Base-by-base conservation (phyloP, 148 eudicot genomes). In the Camellia japonica region DNA sequence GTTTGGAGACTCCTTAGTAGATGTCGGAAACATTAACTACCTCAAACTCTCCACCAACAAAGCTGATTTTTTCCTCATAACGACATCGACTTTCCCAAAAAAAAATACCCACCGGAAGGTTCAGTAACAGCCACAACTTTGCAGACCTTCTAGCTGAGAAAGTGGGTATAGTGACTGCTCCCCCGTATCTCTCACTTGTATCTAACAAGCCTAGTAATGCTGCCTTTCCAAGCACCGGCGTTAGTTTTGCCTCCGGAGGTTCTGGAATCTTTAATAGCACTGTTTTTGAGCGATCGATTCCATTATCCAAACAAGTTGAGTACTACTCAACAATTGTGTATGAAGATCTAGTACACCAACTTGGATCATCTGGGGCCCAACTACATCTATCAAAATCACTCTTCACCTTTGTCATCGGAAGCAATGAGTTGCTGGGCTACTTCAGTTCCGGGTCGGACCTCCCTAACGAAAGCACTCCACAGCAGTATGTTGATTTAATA, bases 161-260 rank as follows among this genome's bases (percentile, higher is more conserved):
- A 80, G 46, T 86, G 59, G 93, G 93, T 9, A 47, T 91, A 42
- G 82, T 71, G 42, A 80, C 90, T 62, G 88, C 87, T 7, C 89
- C 95, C 0, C 90, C 97, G 0, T 90, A 93, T 78, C 86, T 93
- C 10, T 77, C 86, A 13, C 11, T 86, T 0, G 80, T 76, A 23
- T 69, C 74, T 47, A 86, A 12, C 52, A 85, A 79, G 46, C 30
- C 30, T 30, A 82, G 77, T 8, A 71, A 6, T 0, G 78, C 72
- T 69, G 58, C 68, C 5, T 88, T 88, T 68, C 81, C 78, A 12
- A 66, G 80, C 12, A 78, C 81, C 19, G 97, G 97, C 23, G 91
- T 90, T 54, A 91, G 86, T 89, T 93, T 93, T 83, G 98, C 98
- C 58, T 94, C 98, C 0, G 98, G 98, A 47, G 95, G 98, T 61